Base-by-base conservation (phyloP, 1,139 yeast genomes). In the Taphrina betulina region DNA sequence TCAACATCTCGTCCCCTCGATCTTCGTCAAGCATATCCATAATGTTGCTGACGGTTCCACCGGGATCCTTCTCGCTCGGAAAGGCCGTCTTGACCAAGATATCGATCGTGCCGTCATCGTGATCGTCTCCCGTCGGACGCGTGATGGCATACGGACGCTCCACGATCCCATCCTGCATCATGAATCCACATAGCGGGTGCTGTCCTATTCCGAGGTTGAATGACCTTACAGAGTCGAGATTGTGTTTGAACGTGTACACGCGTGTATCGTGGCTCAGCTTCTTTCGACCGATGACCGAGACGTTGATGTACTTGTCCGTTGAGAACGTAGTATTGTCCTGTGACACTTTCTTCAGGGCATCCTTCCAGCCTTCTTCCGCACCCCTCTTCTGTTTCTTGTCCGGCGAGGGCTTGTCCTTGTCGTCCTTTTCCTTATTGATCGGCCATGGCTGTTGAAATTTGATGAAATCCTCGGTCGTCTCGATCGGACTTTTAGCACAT, bases 21-120 rank as follows among this genome's bases (percentile, higher is more conserved):
- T 40, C 41, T 7, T 33, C 41, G 20, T 50, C 35, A 10, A 50
- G 45, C 29, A 35, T 19, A 40, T 50, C 54, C 24, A 50, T 22
- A 14, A 50, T 40, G 29, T 50, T 50, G 3, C 40, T 12, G 4
- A 50, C 41, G n/a, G 44, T 22, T 7, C 54, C 54, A 5, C 54
- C 54, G 10, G 54, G 54, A 41, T 50, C 46, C 46, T 50, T 50
- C 22, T 40, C 54, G 10, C 29, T 34, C 12, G 54, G 54, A 14
- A 50, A 50, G 24, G 35, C 29, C 5, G 44, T 40, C 19, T 50
- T 50, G 44, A 38, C 54, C 17, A 50, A 3, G 19, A 50, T 38
- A 33, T 38, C 45, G 23, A 50, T 38, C 19, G 45, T 38, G 35
- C 46, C 54, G 14, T 50, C 46, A 23, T 50, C 54, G 41, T 50